phyloP scores from a whole-genome alignment of 1,284 basidiomycete species.

The Pterulicium gracile region DNA sequence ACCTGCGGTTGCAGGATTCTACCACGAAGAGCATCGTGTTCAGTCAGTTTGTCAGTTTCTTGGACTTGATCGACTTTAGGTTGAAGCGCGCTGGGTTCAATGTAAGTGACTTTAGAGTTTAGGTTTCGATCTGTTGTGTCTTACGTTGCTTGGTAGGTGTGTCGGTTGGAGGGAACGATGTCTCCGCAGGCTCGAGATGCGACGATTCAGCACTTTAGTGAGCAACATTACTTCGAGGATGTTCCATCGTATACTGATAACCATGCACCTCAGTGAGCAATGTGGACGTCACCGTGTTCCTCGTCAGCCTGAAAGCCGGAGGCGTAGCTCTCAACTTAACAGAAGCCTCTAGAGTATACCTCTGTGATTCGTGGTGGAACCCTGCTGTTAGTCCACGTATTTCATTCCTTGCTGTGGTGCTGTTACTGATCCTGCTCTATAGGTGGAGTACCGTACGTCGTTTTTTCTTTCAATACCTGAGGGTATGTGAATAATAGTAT shows the following conservation, averaged over 20 bases:
- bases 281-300: slow-evolving; percentile 90
- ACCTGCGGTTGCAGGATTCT: slow-evolving; percentile 74
- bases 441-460: slow-evolving; percentile 62
- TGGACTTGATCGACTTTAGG: slow-evolving; percentile 87
- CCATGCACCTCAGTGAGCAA: slow-evolving; percentile 72
- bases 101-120: slow-evolving; percentile 30
- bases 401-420: slow-evolving; percentile 7
- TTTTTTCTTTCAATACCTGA: neutral
- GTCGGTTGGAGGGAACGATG: slow-evolving; percentile 95
- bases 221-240: slow-evolving; percentile 17
- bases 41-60: slow-evolving; percentile 86
- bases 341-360: slow-evolving; percentile 87
- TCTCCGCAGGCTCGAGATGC: slow-evolving; percentile 91
- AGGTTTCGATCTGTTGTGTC: slow-evolving; percentile 4
- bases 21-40: slow-evolving; percentile 98
- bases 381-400: slow-evolving; percentile 57
- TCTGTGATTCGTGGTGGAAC: slow-evolving; percentile 92
- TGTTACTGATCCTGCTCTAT: slow-evolving; percentile 7
- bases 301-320: slow-evolving; percentile 93
- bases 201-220: slow-evolving; percentile 91
- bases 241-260: neutral
- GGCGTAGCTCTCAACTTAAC: slow-evolving; percentile 92
- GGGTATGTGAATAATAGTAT: slow-evolving; percentile 11
- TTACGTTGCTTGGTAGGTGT: slow-evolving; percentile 49
- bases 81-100: slow-evolving; percentile 87